Conservation (phyloP, 2,329 filamentous ascomycete species). For the Stagonosporopsis cucurbitacearum region DNA sequence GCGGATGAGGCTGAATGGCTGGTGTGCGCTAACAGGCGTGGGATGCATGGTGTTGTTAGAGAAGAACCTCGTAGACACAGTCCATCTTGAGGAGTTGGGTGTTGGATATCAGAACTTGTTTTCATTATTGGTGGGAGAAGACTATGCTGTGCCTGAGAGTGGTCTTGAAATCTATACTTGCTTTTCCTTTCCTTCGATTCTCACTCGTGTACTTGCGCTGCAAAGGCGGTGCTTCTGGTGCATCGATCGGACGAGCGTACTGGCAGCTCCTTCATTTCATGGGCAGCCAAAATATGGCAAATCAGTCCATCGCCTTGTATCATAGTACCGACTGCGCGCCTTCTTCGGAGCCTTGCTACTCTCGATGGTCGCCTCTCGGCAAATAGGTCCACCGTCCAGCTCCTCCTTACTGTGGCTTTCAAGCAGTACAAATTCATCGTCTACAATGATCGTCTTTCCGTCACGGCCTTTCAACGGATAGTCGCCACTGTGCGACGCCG, state of each 20-base stretch:
- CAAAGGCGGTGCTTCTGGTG: neutral
- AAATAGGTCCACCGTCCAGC: slow-evolving; percentile 30
- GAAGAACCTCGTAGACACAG: too few relatives aligned
- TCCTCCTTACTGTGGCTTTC: slow-evolving; percentile 18
- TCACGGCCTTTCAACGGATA: neutral
- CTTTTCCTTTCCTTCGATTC: neutral
- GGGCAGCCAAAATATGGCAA: slow-evolving; percentile 15
- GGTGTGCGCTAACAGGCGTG: neutral
- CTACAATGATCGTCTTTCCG: slow-evolving; percentile 11
- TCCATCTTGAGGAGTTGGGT: neutral
- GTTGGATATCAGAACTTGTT: too few relatives aligned
- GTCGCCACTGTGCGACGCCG: slow-evolving; percentile 3
- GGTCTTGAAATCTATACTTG: neutral
- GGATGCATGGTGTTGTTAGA: neutral
- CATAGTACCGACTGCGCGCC: neutral
- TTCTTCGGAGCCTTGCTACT: slow-evolving; percentile 24
- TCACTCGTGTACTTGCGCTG: neutral
- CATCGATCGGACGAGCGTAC: neutral
- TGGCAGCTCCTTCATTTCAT: neutral
- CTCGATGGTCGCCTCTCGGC: slow-evolving; percentile 31
- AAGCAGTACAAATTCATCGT: slow-evolving; percentile 21
- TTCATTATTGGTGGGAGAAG: too few relatives aligned
- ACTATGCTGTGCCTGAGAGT: neutral
- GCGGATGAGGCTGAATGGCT: neutral
- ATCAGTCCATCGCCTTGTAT: slow-evolving; percentile 21